phyloP scores from a whole-genome alignment of 768 basidiomycete species.

The Clavulina sp. region DNA sequence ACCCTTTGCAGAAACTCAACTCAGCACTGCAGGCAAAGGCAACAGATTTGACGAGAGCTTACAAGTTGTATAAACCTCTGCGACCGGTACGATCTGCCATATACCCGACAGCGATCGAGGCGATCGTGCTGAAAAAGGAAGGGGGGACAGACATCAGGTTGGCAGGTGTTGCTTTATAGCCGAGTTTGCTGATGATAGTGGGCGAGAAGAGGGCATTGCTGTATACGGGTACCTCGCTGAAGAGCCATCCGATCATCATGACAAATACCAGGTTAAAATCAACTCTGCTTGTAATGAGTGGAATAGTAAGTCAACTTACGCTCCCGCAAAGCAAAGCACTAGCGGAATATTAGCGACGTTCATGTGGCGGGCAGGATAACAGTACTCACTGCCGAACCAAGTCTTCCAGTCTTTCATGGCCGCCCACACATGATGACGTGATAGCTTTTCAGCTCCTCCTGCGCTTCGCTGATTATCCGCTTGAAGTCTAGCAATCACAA shows the following conservation, averaged over 20 bases:
- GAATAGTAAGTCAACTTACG: too few species aligned
- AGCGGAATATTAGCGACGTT: not conserved
- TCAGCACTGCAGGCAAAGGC: too few species aligned
- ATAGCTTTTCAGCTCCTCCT: too few species aligned
- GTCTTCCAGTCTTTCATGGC: slow-evolving; percentile 57
- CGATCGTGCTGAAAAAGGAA: slow-evolving; percentile 37
- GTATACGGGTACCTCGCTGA: slow-evolving; percentile 8
- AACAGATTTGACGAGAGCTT: too few species aligned
- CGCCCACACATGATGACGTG: slow-evolving; percentile 27
- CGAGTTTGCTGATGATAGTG: slow-evolving; percentile 29
- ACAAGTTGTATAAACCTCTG: slow-evolving; percentile 19
- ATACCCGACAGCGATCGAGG: slow-evolving; percentile 28
- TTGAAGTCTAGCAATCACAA: slow-evolving; percentile 46
- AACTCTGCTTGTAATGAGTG: too few species aligned
- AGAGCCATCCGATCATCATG: too few species aligned
- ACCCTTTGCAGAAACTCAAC: too few species aligned
- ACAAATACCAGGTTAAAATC: too few species aligned
- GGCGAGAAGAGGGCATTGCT: slow-evolving; percentile 11
- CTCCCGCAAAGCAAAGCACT: not conserved
- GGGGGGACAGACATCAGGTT: slow-evolving; percentile 38
- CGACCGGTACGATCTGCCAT: slow-evolving; percentile 22
- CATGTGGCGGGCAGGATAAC: not conserved
- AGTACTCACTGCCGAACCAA: slow-evolving; percentile 35
- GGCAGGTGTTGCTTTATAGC: slow-evolving; percentile 33
- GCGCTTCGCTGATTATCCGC: slow-evolving; percentile 51